phyloP scores from a whole-genome alignment of 176 grass and related monocot species.

The Oryza nivara region DNA sequence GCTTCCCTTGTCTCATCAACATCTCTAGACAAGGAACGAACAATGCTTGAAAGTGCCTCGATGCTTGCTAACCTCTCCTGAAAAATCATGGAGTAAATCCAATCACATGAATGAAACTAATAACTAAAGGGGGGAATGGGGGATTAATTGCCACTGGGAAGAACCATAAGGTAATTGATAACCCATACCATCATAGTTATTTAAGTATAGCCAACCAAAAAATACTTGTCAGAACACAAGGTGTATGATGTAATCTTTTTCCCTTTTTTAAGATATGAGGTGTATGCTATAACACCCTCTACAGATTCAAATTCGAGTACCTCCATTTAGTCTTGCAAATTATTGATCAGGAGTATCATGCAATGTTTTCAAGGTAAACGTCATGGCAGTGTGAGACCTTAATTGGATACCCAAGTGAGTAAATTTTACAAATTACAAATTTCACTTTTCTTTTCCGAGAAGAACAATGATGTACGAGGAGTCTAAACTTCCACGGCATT shows the following conservation, averaged over 20 bases:
- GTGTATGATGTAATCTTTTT: neutral
- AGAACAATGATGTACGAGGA: neutral
- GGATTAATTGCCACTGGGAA: neutral
- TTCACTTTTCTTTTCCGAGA: neutral
- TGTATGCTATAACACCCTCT: neutral
- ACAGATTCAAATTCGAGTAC: neutral
- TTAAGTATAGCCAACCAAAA: neutral
- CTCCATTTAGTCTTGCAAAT: neutral
- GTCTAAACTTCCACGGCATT: neutral
- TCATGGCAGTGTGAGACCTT: neutral
- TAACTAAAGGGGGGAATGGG: neutral
- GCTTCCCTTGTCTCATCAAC: conserved; percentile 62
- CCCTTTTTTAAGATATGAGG: neutral
- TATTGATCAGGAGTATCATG: neutral
- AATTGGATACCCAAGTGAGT: neutral
- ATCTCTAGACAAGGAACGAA: conserved; percentile 70
- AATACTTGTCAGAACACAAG: neutral
- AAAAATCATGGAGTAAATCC: neutral
- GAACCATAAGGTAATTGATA: neutral
- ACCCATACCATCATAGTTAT: neutral
- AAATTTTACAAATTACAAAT: neutral
- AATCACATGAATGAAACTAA: neutral
- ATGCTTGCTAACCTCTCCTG: conserved; percentile 76
- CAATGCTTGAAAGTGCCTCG: conserved; percentile 70
- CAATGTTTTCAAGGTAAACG: neutral